Conservation (phyloP, 768 basidiomycete species). For the Clitopilus hobsonii region DNA sequence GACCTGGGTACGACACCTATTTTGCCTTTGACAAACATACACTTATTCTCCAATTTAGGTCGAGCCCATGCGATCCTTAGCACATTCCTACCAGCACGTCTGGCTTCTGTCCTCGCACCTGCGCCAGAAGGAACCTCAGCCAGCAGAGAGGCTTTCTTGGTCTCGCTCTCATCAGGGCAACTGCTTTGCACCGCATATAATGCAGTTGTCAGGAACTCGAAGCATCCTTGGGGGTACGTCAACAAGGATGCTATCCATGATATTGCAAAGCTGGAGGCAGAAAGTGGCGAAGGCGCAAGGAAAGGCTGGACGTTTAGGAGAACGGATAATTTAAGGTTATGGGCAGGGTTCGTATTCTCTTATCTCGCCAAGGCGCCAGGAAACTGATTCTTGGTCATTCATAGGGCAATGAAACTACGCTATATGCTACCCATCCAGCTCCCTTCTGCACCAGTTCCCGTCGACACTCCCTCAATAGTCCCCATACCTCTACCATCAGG, state of each 20-base stretch:
- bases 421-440: conserved; percentile 69
- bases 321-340: conserved; percentile 80
- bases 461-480: conserved; percentile 7
- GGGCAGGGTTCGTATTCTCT: conserved; percentile 67
- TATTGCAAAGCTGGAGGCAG: conserved; percentile 59
- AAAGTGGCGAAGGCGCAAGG: conserved; percentile 36
- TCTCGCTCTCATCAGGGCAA: conserved; percentile 68
- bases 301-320: conserved; percentile 81
- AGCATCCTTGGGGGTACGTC: conserved; percentile 87
- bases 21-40: neutral
- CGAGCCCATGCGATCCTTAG: conserved; percentile 61
- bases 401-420: conserved; percentile 78
- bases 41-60: conserved; percentile 29
- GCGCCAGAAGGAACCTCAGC: conserved; percentile 23
- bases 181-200: conserved; percentile 82
- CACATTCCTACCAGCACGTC: conserved; percentile 51
- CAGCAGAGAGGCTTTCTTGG: conserved; percentile 33
- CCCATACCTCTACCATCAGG: neutral
- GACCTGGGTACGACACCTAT: conserved; percentile 43
- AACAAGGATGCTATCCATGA: conserved; percentile 76
- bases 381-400: conserved; percentile 1
- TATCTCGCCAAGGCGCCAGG: neutral
- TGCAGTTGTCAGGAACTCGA: conserved; percentile 70
- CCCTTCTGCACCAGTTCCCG: conserved; percentile 29
- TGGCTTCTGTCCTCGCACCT: conserved; percentile 36